Base-by-base conservation (phyloP, 805 yeast genomes). In the Starmerella stellata region DNA sequence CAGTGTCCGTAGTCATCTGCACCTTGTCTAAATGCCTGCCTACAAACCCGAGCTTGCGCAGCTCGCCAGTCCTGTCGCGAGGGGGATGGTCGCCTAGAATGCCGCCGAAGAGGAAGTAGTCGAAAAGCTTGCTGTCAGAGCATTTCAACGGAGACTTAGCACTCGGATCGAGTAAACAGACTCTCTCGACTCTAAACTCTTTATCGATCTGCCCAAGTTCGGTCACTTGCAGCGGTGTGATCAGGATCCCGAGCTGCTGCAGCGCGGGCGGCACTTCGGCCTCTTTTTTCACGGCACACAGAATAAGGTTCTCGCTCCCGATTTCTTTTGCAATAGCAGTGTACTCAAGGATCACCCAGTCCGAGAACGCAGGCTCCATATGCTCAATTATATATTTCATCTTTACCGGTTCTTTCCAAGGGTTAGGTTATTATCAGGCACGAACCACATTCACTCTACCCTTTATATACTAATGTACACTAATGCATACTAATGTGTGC, bases 1-100 rank as follows among this genome's bases (percentile, higher is more conserved):
- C 96, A 1, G 98, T 87, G 55, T 87, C 98, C 0, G 98, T 87
- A 15, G 96, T 82, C 96, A 87, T 90, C 56, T 87, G 98, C 47
- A 78, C 69, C 37, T 65, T 69, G 2, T 95, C 96, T 38, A 87
- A 65, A 55, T 94, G 69, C 61, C 90, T 74, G 7, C 95, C 94
- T 1, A 70, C 73, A 52, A 83, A 75, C 0, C 94, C 93, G 49
- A 83, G 75, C 51, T 78, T 77, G 52, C 93, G 69, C 44, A 87
- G 67, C 52, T 85, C 90, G 2, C 85, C 90, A 2, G 98, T 87
- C 58, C 96, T 74, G 56, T 87, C 96, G 52, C 92, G 69, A 46
- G 82, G 76, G 15, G 64, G 63, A 57, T 85, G 95, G 43, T 83
- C 92, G 3, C 95, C 96, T 35, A 87, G 66, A 38, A 87, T 90